Base-by-base conservation (phyloP, 176 grass and related monocot genomes). In the Alopecurus myosuroides region DNA sequence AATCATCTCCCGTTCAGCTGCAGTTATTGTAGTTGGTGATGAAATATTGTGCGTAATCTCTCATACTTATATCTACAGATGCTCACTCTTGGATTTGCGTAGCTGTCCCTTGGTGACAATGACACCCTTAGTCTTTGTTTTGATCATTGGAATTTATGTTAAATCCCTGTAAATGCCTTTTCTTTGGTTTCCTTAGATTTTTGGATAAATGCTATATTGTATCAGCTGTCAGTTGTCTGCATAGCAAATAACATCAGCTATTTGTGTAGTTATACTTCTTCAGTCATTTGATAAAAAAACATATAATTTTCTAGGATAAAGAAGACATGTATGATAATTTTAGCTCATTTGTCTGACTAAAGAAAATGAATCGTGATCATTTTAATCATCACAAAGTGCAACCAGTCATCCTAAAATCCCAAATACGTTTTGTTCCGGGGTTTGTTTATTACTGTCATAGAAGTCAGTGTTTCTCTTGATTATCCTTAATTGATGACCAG, bases 1-100 rank as follows among this genome's bases (percentile, higher is more conserved):
- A 45, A 86, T 52, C 49, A 56, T 87, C 42, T 90, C 89, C 67
- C 67, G 75, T 66, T 90, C 70, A 0, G 97, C 89, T 87, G 92
- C 97, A 84, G 90, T 99, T 61, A 79, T 99, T 86, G 41, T 94
- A 73, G 81, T 99, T 52, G 89, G 93, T 82, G 97, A 99, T 76
- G 91, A 99, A 85, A 89, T 95, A 86, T 86, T 99, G 97, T 99
- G 88, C 94, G 97, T 96, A 67, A 50, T 74, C 63, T 86, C 35
- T 85, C 52, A n/a, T 64, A 67, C 46, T 79, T 84, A 49, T 84
- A 82, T 81, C 8, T 63, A 64, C 60, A 9, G 3, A 72, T 70
- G 22, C 28, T 72, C 36, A 77, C 35, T 79, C 25, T 85, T 88
- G 61, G 23, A 34, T 41, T 88, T 84, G 22, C 3, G 7, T 86